Percentiles rank a stretch among this genome's conserved stretches.
These are phyloP conservation scores for Triangularia verruculosa DNA, from an alignment of 2,329 filamentous ascomycete species.

Conservation along the genomic window DNA sequence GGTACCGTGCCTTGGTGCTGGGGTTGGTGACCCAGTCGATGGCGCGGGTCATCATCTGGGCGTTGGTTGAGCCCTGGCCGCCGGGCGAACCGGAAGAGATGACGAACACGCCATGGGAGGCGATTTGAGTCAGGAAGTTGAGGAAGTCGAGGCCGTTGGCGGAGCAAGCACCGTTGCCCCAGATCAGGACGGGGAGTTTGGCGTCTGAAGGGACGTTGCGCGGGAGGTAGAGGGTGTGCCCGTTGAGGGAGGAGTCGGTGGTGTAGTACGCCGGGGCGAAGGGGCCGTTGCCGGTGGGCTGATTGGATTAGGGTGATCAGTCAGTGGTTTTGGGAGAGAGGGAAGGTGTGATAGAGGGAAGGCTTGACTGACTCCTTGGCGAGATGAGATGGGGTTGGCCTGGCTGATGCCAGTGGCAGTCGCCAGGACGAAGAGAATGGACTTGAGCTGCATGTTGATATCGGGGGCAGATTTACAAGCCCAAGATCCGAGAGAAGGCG, in stretches of 20 bases:
- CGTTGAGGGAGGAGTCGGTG: not conserved
- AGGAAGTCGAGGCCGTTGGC: slow-evolving; percentile 22
- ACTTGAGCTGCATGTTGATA: not conserved
- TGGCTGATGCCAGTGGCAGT: not conserved
- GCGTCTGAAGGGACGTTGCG: slow-evolving; percentile 12
- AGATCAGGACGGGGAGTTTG: slow-evolving; percentile 31
- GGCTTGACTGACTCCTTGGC: not conserved
- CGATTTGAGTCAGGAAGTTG: slow-evolving; percentile 28
- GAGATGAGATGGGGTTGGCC: not conserved
- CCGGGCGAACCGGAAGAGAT: slow-evolving; percentile 27
- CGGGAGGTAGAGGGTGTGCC: slow-evolving; percentile 30
- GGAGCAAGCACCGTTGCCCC: slow-evolving; percentile 32
- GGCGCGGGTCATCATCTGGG: slow-evolving; percentile 25
- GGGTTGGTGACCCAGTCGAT: slow-evolving; percentile 26
- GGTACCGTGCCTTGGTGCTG: slow-evolving; percentile 21
- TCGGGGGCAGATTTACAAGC: not conserved
- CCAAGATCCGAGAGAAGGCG: no score
- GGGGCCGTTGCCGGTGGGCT: not conserved
- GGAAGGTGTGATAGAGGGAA: not conserved
- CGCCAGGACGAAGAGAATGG: not conserved
- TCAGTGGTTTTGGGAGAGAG: not conserved
- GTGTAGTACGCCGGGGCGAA: slow-evolving; percentile 5
- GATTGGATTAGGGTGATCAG: not conserved
- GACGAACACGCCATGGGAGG: slow-evolving; percentile 29
- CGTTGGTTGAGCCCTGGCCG: slow-evolving; percentile 23